Conservation (phyloP, 768 basidiomycete species). For the Suillus subalutaceus region DNA sequence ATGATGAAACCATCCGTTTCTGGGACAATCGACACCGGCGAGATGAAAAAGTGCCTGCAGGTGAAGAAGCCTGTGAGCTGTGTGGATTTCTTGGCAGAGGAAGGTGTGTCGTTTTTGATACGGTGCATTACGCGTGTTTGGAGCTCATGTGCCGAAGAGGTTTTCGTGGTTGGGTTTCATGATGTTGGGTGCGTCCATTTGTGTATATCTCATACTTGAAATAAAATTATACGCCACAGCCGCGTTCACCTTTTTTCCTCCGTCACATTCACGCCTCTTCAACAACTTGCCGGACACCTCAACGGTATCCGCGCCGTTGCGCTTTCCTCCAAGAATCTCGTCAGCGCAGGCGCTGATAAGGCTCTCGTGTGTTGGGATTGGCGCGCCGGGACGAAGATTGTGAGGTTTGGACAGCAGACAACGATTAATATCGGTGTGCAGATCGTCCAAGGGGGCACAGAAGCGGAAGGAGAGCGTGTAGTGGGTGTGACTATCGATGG, state of each 20-base stretch:
- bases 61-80: constrained; percentile 93
- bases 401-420: constrained; percentile 91
- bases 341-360: constrained; percentile 78
- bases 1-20: constrained; percentile 91
- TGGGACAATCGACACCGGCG: constrained; percentile 80
- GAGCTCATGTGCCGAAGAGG: constrained; percentile 51
- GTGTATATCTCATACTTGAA: constrained; percentile 2
- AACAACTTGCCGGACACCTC: constrained; percentile 83
- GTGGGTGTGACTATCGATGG: constrained; percentile 94
- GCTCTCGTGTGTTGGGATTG: constrained; percentile 88
- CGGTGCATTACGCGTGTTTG: not conserved
- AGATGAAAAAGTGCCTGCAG: constrained; percentile 72
- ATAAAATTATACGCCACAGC: constrained; percentile 37
- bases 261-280: constrained; percentile 79
- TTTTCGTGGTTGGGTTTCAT: constrained; percentile 91
- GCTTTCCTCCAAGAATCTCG: constrained; percentile 80
- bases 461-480: constrained; percentile 73
- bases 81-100: constrained; percentile 82
- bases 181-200: constrained; percentile 72
- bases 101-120: constrained; percentile 47
- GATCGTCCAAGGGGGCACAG: constrained; percentile 49
- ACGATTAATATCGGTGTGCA: constrained; percentile 92
- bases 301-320: constrained; percentile 92
- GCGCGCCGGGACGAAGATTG: constrained; percentile 86
- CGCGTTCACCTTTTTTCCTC: constrained; percentile 90